These are phyloP conservation scores for Discostella stelligera DNA, from an alignment of 352 stramenopile species.

Conservation along the genomic window DNA sequence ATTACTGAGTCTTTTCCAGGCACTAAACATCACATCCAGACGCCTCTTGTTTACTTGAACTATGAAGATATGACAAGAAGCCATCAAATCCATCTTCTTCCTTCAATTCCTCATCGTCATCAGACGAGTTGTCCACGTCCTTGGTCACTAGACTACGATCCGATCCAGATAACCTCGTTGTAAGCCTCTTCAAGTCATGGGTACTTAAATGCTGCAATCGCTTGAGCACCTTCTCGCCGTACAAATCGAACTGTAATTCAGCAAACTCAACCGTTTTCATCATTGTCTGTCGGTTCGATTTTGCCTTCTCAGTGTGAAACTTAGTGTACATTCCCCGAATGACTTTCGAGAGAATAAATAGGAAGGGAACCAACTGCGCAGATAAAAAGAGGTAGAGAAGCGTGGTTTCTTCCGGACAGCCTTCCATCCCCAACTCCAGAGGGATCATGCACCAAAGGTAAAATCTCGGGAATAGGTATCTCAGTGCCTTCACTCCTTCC, in stretches of 20 bases:
- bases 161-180: too few relatives aligned
- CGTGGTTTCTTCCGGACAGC: slow-evolving; percentile 28
- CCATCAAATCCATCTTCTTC: too few relatives aligned
- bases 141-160: too few relatives aligned
- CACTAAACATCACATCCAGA: too few relatives aligned
- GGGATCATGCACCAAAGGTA: slow-evolving; percentile 68
- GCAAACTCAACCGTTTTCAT: slow-evolving; percentile 32
- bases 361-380: slow-evolving; percentile 28
- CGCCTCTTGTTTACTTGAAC: too few relatives aligned
- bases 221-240: slow-evolving; percentile 31
- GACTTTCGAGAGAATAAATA: slow-evolving; percentile 40
- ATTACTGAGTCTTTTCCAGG: too few relatives aligned
- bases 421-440: slow-evolving; percentile 10
- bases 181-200: too few relatives aligned
- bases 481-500: slow-evolving; percentile 46
- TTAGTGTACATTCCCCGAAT: background rate
- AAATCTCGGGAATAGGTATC: slow-evolving; percentile 61
- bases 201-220: background rate
- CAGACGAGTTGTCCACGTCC: too few relatives aligned
- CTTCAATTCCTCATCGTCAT: too few relatives aligned
- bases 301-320: background rate
- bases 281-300: background rate
- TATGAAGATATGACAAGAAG: too few relatives aligned
- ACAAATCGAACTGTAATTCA: slow-evolving; percentile 38
- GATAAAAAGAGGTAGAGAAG: slow-evolving; percentile 53